A percentile compares a stretch with the other conserved stretches of the same genome.
Evolutionary conservation across 139 green algal genomes (phyloP).

Genomic region (Eudorina sp.): DNA sequence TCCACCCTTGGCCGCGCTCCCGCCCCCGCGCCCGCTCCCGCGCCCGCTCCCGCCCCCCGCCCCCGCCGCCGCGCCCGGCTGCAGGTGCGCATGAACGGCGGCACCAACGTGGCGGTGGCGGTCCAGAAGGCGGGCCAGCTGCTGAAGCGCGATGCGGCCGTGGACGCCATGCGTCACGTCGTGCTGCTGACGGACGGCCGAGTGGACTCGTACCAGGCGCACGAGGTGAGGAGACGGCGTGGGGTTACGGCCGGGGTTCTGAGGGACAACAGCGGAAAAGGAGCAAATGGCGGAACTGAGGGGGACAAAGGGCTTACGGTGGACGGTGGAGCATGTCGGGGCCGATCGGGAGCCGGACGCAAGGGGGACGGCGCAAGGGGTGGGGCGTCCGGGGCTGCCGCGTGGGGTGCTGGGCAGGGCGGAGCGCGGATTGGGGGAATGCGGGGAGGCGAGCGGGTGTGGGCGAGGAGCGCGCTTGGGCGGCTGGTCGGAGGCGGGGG

Average conservation of each 20-base stretch:
- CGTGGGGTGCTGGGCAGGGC: too few relatives aligned
- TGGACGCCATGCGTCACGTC: conserved; percentile 58
- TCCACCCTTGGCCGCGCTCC: too few relatives aligned
- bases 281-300: not conserved
- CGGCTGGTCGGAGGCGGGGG: too few relatives aligned
- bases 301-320: not conserved
- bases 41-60: too few relatives aligned
- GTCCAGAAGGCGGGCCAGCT: conserved; percentile 75
- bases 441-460: too few relatives aligned
- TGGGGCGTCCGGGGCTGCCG: too few relatives aligned
- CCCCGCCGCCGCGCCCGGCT: not conserved
- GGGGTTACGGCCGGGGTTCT: not conserved
- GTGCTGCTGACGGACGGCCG: conserved; percentile 80
- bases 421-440: too few relatives aligned
- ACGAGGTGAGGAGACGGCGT: conserved; percentile 44
- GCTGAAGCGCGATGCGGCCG: conserved; percentile 54
- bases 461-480: too few relatives aligned
- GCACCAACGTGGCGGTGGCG: conserved; percentile 82
- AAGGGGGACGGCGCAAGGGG: too few relatives aligned
- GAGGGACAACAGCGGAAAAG: not conserved
- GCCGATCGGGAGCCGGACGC: too few relatives aligned
- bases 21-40: too few relatives aligned
- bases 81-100: conserved; percentile 84
- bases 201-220: conserved; percentile 67
- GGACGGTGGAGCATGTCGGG: too few relatives aligned